Evolutionary conservation across 1,284 basidiomycete genomes (phyloP), one percentile per base, ranked within the genome.

Genomic region (Mycena sp.): DNA sequence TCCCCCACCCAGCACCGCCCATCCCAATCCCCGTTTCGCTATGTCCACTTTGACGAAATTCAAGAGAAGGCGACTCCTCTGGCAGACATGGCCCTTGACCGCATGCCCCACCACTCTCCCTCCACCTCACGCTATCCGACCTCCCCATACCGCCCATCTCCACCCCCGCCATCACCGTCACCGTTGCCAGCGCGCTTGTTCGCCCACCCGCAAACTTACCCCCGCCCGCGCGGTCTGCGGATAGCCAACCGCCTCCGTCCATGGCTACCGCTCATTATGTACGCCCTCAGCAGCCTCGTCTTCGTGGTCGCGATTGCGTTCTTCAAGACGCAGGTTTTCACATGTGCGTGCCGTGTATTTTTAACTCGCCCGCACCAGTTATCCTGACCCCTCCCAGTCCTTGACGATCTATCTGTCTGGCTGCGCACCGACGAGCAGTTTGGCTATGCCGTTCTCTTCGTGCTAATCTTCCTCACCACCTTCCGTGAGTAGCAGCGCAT

Each of bases 381-480:
- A 53, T 45, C 40, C 56, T 35, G 32, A 51, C 49, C 50, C 51
- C 50, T 37, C 51, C 32, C 71, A 91, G 91, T 81, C 65, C 85
- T 94, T 44, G 92, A 94, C 76, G 80, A 88, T 49, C 79, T 94
- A 38, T 87, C 92, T 19, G 82, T 83, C 66, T 93, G 88, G 88
- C 79, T 94, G 59, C 87, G 87, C 73, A 81, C 80, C 51, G 89
- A 92, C 71, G 81, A 83, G 63, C 81, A 85, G 68, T 85, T 84
- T 74, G 92, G 92, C 51, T 87, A 90, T 73, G 85, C 85, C 63
- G 83, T 90, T 63, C 84, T 94, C 44, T 93, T 92, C 73, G 78
- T 81, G 69, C 85, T 93, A 71, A 93, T 94, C 68, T 92, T 93
- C 75, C 74, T 93, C 63, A 94, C 92, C 50, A 92, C 91, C 9